Evolutionary conservation across 1,284 basidiomycete species (phyloP).

Genomic region (Ganoderma leucocontextum): DNA sequence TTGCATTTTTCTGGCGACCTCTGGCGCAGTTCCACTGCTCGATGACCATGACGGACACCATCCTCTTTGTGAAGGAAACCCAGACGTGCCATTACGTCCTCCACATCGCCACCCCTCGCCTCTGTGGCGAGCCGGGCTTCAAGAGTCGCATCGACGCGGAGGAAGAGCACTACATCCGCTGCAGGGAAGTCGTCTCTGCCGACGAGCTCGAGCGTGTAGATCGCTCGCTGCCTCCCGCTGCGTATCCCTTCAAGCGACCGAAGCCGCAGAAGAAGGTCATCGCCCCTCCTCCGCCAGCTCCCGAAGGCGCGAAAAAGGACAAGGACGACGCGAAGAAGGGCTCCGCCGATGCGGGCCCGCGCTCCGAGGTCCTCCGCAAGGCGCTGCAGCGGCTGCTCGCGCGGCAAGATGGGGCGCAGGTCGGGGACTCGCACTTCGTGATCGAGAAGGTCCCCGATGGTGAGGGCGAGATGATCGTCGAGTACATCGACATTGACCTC

Average conservation of each 20-base stretch:
- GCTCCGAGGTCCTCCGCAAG: slow-evolving; percentile 39
- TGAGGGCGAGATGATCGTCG: slow-evolving; percentile 63
- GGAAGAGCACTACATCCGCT: slow-evolving; percentile 75
- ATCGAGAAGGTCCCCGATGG: slow-evolving; percentile 50
- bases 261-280: slow-evolving; percentile 56
- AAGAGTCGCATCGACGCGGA: slow-evolving; percentile 72
- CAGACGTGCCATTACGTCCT: slow-evolving; percentile 92
- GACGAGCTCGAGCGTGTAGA: slow-evolving; percentile 43
- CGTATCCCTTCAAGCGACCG: slow-evolving; percentile 62
- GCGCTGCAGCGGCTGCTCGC: slow-evolving; percentile 48
- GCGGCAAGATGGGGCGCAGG: slow-evolving; percentile 46
- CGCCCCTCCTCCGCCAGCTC: slow-evolving; percentile 46
- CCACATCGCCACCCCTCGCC: slow-evolving; percentile 90
- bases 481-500: slow-evolving; percentile 50
- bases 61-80: slow-evolving; percentile 91
- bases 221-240: slow-evolving; percentile 53
- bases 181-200: slow-evolving; percentile 71
- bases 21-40: slow-evolving; percentile 87
- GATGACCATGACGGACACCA: slow-evolving; percentile 86
- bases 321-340: slow-evolving; percentile 15
- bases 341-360: slow-evolving; percentile 25
- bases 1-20: slow-evolving; percentile 4
- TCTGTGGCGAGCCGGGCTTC: slow-evolving; percentile 93
- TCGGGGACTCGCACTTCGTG: slow-evolving; percentile 45
- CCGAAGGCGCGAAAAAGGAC: slow-evolving; percentile 15